These are phyloP conservation scores for Fusarium sp. DNA, from an alignment of 2,329 filamentous ascomycete species.

Conservation along the genomic window DNA sequence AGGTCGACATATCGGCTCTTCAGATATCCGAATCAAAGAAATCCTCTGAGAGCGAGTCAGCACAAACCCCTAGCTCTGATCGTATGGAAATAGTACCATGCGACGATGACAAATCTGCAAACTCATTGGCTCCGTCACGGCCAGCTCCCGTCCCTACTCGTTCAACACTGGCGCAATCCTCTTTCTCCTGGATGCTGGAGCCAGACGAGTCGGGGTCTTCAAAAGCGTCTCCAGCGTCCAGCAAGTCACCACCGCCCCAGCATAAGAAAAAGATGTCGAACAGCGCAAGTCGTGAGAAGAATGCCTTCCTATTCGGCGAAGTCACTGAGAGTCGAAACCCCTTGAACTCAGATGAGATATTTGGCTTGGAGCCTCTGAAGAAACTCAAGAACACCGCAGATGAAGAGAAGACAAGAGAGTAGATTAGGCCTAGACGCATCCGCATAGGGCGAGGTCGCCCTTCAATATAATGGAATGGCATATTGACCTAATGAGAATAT, in stretches of 20 bases:
- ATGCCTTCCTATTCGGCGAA: conserved; percentile 70
- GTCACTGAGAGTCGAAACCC: conserved; percentile 52
- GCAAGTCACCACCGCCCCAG: conserved; percentile 47
- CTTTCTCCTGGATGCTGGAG: conserved; percentile 83
- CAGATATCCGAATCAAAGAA: conserved; percentile 27
- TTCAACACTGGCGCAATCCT: conserved; percentile 76
- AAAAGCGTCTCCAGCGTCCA: conserved; percentile 34
- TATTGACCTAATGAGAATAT: neutral
- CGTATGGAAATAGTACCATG: conserved; percentile 31
- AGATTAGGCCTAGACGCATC: neutral
- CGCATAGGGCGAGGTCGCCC: neutral
- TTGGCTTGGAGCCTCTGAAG: conserved; percentile 63
- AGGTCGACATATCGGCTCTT: conserved; percentile 34
- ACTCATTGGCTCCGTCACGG: conserved; percentile 17
- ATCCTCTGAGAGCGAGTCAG: neutral
- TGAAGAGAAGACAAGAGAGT: neutral
- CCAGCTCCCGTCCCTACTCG: conserved; percentile 63
- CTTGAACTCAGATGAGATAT: conserved; percentile 61
- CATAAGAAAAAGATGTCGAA: conserved; percentile 56
- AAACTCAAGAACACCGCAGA: conserved; percentile 40
- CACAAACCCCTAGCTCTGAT: conserved; percentile 17
- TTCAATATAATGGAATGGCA: neutral
- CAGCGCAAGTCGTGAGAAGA: conserved; percentile 62
- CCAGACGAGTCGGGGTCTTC: conserved; percentile 55
- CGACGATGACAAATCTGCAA: conserved; percentile 23